These are phyloP conservation scores for Marvania coccoides DNA, from an alignment of 139 green algal genomes.

Conservation along the genomic window DNA sequence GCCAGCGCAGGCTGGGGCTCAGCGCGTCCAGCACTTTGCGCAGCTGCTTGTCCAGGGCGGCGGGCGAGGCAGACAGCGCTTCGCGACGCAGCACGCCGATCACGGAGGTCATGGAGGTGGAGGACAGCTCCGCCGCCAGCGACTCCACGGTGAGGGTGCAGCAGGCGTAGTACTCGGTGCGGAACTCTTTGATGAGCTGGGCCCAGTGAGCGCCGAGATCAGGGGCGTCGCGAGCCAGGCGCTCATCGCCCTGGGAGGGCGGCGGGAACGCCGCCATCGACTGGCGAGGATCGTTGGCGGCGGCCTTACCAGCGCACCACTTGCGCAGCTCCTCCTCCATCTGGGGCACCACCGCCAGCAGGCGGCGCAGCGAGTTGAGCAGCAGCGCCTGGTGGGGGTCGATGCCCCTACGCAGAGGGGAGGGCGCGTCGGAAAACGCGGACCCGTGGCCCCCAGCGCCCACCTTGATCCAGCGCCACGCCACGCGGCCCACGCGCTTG, in stretches of 20 bases:
- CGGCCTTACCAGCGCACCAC: slow-evolving; percentile 27
- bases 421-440: not conserved
- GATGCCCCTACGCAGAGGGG: slow-evolving; percentile 13
- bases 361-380: slow-evolving; percentile 44
- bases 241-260: not conserved
- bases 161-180: slow-evolving; percentile 43
- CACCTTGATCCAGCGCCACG: slow-evolving; percentile 13
- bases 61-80: slow-evolving; percentile 18
- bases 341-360: slow-evolving; percentile 41
- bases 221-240: slow-evolving; percentile 18
- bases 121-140: slow-evolving; percentile 29
- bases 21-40: slow-evolving; percentile 30
- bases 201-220: slow-evolving; percentile 49
- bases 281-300: not conserved
- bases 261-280: not conserved
- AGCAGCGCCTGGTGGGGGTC: slow-evolving; percentile 39
- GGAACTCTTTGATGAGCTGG: slow-evolving; percentile 56
- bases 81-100: slow-evolving; percentile 28
- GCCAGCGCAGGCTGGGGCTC: slow-evolving; percentile 30
- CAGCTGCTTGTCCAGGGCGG: slow-evolving; percentile 1
- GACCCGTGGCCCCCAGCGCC: not conserved
- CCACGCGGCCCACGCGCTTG: not conserved
- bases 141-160: slow-evolving; percentile 37
- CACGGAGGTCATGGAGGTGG: slow-evolving; percentile 1
- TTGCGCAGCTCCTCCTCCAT: slow-evolving; percentile 30